Conservation (phyloP, 495 filamentous ascomycete species). For the Penicilliopsis zonata region DNA sequence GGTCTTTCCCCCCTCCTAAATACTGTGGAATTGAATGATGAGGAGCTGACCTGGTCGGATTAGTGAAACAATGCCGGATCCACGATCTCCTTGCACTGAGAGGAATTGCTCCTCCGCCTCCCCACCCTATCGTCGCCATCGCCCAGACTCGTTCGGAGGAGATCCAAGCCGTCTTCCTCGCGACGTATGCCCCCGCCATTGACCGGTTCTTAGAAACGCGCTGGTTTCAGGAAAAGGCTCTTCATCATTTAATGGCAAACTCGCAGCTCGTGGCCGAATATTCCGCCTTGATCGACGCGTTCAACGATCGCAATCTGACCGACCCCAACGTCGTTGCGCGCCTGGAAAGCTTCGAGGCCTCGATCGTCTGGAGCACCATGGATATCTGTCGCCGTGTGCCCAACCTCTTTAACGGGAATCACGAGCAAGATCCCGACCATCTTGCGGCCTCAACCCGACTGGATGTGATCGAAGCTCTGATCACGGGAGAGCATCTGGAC, state of each 20-base stretch:
- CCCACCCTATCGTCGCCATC: conserved; percentile 43
- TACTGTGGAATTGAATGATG: neutral
- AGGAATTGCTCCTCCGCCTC: conserved; percentile 47
- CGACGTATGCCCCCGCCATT: conserved; percentile 66
- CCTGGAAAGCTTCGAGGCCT: conserved; percentile 52
- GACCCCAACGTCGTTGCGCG: conserved; percentile 32
- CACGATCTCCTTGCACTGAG: conserved; percentile 62
- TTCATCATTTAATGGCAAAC: conserved; percentile 43
- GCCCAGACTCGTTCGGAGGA: conserved; percentile 47
- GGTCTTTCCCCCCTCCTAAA: conserved; percentile 2
- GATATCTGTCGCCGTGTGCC: conserved; percentile 32
- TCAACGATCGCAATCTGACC: conserved; percentile 27
- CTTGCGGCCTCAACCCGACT: conserved; percentile 53
- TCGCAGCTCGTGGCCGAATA: conserved; percentile 49
- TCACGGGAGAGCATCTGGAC: conserved; percentile 54
- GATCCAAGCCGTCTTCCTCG: conserved; percentile 60
- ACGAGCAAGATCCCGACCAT: conserved; percentile 38
- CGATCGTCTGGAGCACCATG: conserved; percentile 60
- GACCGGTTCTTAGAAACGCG: conserved; percentile 73
- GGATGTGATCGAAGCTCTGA: conserved; percentile 59
- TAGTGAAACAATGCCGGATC: conserved; percentile 61
- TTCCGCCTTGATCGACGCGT: conserved; percentile 43
- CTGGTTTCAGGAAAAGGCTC: conserved; percentile 56
- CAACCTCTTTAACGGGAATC: conserved; percentile 23
- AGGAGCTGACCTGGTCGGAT: neutral